phyloP scores from a whole-genome alignment of 495 filamentous ascomycete species.

The Hyaloscypha finlandica region DNA sequence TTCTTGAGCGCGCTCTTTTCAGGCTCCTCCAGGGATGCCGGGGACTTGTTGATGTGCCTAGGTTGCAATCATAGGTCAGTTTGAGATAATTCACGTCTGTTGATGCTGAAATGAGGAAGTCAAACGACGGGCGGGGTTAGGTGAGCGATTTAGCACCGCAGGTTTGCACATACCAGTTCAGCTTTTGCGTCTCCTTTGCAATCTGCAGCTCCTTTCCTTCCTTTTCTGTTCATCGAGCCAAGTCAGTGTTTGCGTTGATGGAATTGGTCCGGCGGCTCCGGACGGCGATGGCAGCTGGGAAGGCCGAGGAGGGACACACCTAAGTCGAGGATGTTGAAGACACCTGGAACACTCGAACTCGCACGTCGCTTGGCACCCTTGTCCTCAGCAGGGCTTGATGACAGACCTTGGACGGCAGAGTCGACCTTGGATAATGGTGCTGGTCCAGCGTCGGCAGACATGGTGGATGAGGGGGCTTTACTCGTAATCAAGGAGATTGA shows the following conservation, averaged over 20 bases:
- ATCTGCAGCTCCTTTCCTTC: slow-evolving; percentile 73
- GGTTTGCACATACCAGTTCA: slow-evolving; percentile 72
- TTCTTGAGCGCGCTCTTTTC: slow-evolving; percentile 83
- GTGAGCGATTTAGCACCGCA: slow-evolving; percentile 6
- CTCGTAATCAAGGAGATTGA: slow-evolving; percentile 14
- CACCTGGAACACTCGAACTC: slow-evolving; percentile 66
- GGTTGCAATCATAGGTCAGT: not conserved
- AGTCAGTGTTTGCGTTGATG: slow-evolving; percentile 24
- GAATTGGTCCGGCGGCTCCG: slow-evolving; percentile 20
- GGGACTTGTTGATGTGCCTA: slow-evolving; percentile 90
- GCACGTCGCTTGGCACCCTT: slow-evolving; percentile 62
- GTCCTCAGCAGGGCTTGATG: slow-evolving; percentile 55
- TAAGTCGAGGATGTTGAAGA: slow-evolving; percentile 83
- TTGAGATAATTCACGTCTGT: not conserved
- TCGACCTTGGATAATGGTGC: slow-evolving; percentile 74
- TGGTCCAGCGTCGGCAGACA: slow-evolving; percentile 30
- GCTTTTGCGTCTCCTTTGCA: slow-evolving; percentile 84
- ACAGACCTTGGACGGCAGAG: slow-evolving; percentile 78
- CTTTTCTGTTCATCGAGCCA: slow-evolving; percentile 55
- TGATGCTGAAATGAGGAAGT: slow-evolving; percentile 12
- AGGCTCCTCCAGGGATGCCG: slow-evolving; percentile 61
- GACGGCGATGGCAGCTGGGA: not conserved
- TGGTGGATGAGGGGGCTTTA: slow-evolving; percentile 25
- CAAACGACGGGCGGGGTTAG: slow-evolving; percentile 14
- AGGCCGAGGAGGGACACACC: slow-evolving; percentile 53